Evolutionary conservation across 805 yeast species (phyloP), one percentile per base, ranked within the genome.

Genomic region (Teunomyces gatunensis): DNA sequence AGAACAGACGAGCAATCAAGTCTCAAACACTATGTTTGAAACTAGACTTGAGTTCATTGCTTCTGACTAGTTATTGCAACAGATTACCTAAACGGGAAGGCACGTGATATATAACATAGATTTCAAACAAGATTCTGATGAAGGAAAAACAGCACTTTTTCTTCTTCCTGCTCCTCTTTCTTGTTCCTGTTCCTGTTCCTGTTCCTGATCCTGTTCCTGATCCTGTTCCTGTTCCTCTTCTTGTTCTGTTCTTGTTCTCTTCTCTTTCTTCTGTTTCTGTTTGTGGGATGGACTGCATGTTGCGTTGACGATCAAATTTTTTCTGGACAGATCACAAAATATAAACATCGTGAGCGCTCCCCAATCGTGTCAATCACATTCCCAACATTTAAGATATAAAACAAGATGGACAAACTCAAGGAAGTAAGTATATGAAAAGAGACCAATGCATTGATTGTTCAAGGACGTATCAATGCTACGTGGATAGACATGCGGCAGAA

Each of bases 321-420:
- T 29, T 42, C 44, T 42, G 47, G 44, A 45, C 51, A 47, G 53
- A 50, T 50, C 53, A 47, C 49, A 50, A 50, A 34, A 44, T 39
- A 47, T 28, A 47, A 39, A 43, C 44, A 42, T 41, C 34, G 34
- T 32, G 29, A 37, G 28, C 40, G 28, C 40, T 37, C 40, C 39
- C 34, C 25, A 37, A 12, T 7, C 35, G 15, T 40, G 28, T 21
- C 43, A 28, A 35, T 32, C 23, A 27, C 45, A 44, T 36, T 27
- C 42, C 43, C 33, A 20, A 23, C 39, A 28, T 35, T 36, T 25
- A 21, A 18, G 20, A 30, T 29, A 43, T 39, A 40, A 45, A 46
- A 11, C 47, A 69, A 54, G 52, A 80, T 80, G 84, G 84, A 80
- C 60, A 79, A 78, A 68, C 78, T 80, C 58, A 80, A 79, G 73